phyloP scores from a whole-genome alignment of 345 rosid genomes.

The Litchi chinensis region DNA sequence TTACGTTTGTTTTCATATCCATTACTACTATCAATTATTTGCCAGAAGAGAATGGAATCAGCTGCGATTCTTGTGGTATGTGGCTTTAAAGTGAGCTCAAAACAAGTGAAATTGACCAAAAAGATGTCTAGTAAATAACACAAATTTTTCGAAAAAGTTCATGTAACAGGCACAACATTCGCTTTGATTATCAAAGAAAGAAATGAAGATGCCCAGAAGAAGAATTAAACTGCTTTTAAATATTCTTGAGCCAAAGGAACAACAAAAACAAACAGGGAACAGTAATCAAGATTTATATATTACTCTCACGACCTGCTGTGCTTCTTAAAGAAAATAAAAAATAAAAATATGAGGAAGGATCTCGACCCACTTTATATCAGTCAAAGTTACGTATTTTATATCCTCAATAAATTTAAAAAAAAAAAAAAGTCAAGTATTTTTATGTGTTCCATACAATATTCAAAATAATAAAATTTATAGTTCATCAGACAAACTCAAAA shows the following conservation, averaged over 20 bases:
- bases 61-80: neutral
- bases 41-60: neutral
- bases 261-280: neutral
- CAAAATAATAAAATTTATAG: too few relatives aligned
- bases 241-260: neutral
- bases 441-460: too few relatives aligned
- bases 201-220: neutral
- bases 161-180: neutral
- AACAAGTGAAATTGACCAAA: neutral
- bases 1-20: conserved; percentile 18
- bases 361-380: neutral
- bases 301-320: neutral
- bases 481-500: too few relatives aligned
- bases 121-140: neutral
- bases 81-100: neutral
- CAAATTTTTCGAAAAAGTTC: neutral
- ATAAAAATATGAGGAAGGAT: neutral
- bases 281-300: neutral
- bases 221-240: neutral
- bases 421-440: too few relatives aligned
- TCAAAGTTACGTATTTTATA: neutral
- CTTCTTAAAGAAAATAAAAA: neutral
- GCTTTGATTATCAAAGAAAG: neutral
- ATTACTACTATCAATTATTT: neutral
- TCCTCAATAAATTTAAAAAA: too few relatives aligned